Evolutionary conservation across 2,329 filamentous ascomycete species (phyloP).

Genomic region (Aspergillus fructus): DNA sequence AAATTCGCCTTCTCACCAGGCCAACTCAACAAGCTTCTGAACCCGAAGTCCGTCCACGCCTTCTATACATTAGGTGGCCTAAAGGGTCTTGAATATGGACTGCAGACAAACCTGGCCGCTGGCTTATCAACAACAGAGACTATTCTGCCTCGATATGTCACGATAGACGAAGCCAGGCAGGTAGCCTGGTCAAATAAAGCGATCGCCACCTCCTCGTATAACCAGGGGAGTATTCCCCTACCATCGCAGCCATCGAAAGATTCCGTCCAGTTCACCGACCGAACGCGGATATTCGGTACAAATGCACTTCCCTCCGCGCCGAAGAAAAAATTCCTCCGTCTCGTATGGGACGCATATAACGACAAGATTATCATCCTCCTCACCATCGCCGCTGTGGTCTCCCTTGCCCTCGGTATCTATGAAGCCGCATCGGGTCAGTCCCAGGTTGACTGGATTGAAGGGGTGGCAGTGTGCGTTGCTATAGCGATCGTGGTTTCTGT

Average conservation of each 20-base stretch:
- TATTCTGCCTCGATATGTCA: slow-evolving; percentile 59
- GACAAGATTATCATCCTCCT: slow-evolving; percentile 72
- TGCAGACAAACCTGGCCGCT: slow-evolving; percentile 68
- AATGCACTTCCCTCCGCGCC: slow-evolving; percentile 66
- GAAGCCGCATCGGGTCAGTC: slow-evolving; percentile 57
- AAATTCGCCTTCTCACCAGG: slow-evolving; percentile 81
- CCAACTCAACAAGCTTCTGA: slow-evolving; percentile 81
- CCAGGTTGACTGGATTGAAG: slow-evolving; percentile 74
- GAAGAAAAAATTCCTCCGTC: slow-evolving; percentile 56
- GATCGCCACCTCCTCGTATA: slow-evolving; percentile 45
- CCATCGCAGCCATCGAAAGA: slow-evolving; percentile 9
- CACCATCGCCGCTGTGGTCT: slow-evolving; percentile 67
- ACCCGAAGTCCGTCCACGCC: slow-evolving; percentile 81
- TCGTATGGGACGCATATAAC: slow-evolving; percentile 70
- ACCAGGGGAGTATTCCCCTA: slow-evolving; percentile 41
- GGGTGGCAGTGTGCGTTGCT: slow-evolving; percentile 73
- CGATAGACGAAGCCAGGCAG: slow-evolving; percentile 62
- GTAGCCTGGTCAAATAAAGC: slow-evolving; percentile 7
- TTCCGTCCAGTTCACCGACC: slow-evolving; percentile 51
- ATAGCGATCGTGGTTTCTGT: slow-evolving; percentile 73
- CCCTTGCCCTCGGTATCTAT: slow-evolving; percentile 68
- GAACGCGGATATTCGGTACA: slow-evolving; percentile 58
- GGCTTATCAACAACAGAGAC: slow-evolving; percentile 77
- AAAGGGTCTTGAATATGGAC: slow-evolving; percentile 76
- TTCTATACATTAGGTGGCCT: slow-evolving; percentile 80